Evolutionary conservation across 768 basidiomycete genomes (phyloP).

Genomic region (Boletellus ananas): DNA sequence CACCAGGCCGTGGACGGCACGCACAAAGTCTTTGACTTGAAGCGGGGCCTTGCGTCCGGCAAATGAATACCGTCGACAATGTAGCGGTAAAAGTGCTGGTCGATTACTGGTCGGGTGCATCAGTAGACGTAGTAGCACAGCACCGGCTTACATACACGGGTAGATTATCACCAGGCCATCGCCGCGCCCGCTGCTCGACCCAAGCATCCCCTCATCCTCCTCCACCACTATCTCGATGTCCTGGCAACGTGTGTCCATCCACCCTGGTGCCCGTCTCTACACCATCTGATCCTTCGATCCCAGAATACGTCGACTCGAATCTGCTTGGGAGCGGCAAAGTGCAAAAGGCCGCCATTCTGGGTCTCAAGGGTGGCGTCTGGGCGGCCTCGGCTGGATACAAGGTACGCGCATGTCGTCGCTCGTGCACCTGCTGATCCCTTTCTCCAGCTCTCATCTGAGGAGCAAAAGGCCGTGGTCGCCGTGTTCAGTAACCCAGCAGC

Average conservation of each 20-base stretch:
- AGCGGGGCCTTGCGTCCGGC: no score
- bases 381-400: constrained; percentile 22
- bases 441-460: constrained; percentile 18
- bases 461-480: constrained; percentile 27
- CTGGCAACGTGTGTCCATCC: constrained; percentile 63
- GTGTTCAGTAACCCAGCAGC: constrained; percentile 41
- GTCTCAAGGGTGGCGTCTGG: constrained; percentile 29
- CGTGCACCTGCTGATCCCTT: background rate
- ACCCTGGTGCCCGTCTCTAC: background rate
- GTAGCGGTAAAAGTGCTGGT: no score
- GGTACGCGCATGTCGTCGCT: constrained; percentile 1
- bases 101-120: no score
- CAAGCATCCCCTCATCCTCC: constrained; percentile 2
- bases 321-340: constrained; percentile 74
- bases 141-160: constrained; percentile 26
- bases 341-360: constrained; percentile 56
- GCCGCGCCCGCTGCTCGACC: constrained; percentile 13
- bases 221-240: constrained; percentile 45
- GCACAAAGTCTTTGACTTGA: no score
- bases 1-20: no score
- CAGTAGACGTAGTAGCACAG: constrained; percentile 1
- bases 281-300: constrained; percentile 36
- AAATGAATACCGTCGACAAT: no score
- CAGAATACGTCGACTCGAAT: constrained; percentile 80
- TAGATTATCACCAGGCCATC: constrained; percentile 34